phyloP scores from a whole-genome alignment of 2,329 filamentous ascomycete species.

The Didymella arachidicola region DNA sequence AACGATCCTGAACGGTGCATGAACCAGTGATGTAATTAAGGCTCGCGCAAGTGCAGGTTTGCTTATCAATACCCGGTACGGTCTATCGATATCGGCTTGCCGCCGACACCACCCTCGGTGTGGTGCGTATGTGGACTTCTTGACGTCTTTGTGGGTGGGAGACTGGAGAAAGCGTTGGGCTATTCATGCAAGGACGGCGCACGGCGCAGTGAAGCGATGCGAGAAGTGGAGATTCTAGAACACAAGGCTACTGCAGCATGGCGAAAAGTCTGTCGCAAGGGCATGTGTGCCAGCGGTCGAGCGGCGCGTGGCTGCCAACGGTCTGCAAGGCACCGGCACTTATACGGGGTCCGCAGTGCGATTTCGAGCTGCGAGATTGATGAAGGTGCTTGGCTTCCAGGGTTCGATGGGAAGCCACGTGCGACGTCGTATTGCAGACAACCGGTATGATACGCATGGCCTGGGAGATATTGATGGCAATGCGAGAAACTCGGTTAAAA shows the following conservation, averaged over 20 bases:
- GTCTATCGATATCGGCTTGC: conserved; percentile 22
- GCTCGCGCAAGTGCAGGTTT: conserved; percentile 12
- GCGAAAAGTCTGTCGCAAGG: conserved; percentile 19
- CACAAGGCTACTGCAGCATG: conserved; percentile 17
- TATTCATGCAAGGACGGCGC: conserved; percentile 16
- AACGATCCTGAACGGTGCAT: conserved; percentile 9
- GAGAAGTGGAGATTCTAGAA: conserved; percentile 18
- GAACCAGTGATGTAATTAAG: conserved; percentile 17
- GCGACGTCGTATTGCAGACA: background rate
- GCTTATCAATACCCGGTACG: conserved; percentile 18
- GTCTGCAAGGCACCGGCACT: conserved; percentile 20
- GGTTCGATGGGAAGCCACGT: conserved; percentile 11
- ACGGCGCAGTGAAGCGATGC: background rate
- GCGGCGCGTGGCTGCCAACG: conserved; percentile 13
- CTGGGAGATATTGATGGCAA: conserved; percentile 4
- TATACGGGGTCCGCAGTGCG: conserved; percentile 1
- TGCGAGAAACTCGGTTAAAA: background rate
- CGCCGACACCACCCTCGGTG: conserved; percentile 6
- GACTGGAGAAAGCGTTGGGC: conserved; percentile 18
- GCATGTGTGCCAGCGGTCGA: conserved; percentile 3
- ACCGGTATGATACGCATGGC: conserved; percentile 6
- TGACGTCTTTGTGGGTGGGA: conserved; percentile 18
- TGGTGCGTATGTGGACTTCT: conserved; percentile 3
- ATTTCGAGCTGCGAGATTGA: background rate
- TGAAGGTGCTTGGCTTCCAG: conserved; percentile 6